A percentile compares a stretch with the other conserved stretches of the same genome.
phyloP scores from a whole-genome alignment of 192 early-diverging fungal genomes.

The Coemansia sp. region DNA sequence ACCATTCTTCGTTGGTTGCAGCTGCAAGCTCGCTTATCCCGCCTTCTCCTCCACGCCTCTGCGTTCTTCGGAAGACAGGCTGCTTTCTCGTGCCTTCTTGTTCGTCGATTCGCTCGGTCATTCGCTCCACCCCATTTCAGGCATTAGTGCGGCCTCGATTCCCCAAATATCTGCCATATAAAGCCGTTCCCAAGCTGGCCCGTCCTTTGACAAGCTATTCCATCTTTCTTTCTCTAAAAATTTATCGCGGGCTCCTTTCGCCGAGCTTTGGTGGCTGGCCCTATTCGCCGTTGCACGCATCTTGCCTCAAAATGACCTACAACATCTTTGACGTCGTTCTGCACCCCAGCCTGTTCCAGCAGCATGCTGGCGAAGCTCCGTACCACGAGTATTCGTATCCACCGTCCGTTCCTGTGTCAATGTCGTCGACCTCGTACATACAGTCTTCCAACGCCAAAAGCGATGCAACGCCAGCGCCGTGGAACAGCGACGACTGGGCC shows the following conservation, averaged over 20 bases:
- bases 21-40: slow-evolving; percentile 4
- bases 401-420: slow-evolving; percentile 7
- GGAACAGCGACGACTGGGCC: slow-evolving; percentile 44
- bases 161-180: background rate
- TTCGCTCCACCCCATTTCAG: background rate
- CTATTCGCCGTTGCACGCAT: background rate
- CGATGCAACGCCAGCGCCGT: slow-evolving; percentile 10
- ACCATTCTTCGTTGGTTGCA: slow-evolving; percentile 7
- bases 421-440: slow-evolving; percentile 7
- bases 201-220: background rate
- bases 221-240: background rate
- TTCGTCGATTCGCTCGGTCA: slow-evolving; percentile 7
- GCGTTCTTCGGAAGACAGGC: background rate
- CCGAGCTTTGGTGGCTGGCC: background rate
- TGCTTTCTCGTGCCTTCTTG: slow-evolving; percentile 1
- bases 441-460: background rate
- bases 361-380: slow-evolving; percentile 15
- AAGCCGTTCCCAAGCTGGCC: background rate
- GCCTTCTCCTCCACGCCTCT: background rate
- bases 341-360: slow-evolving; percentile 46
- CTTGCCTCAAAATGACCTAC: slow-evolving; percentile 20
- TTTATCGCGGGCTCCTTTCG: background rate
- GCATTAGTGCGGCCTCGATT: background rate
- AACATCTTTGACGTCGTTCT: slow-evolving; percentile 53
- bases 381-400: slow-evolving; percentile 9